A percentile compares a stretch with the other conserved stretches of the same genome.
These are phyloP conservation scores for Alternaria sp. DNA, from an alignment of 2,329 filamentous ascomycete genomes.

Conservation along the genomic window DNA sequence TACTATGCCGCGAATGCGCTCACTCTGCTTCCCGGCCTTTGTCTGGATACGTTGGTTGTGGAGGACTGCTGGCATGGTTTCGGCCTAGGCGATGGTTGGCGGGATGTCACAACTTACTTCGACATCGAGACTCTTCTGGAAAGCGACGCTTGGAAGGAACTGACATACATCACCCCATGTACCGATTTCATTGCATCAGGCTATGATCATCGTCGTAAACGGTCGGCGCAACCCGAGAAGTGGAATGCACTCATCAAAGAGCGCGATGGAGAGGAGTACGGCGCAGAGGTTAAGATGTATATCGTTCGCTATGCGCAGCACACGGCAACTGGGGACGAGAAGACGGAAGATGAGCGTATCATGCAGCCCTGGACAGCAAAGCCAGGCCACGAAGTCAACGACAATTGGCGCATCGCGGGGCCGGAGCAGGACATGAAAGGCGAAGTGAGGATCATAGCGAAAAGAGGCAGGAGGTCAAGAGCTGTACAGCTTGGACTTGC, in stretches of 20 bases:
- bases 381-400: constrained; percentile 43
- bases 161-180: constrained; percentile 45
- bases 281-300: constrained; percentile 47
- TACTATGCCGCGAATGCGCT: constrained; percentile 47
- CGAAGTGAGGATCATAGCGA: constrained; percentile 45
- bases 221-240: constrained; percentile 41
- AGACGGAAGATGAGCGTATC: constrained; percentile 29
- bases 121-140: constrained; percentile 46
- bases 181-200: constrained; percentile 49
- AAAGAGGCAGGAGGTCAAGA: constrained; percentile 38
- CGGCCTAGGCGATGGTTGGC: constrained; percentile 45
- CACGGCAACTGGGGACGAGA: constrained; percentile 21
- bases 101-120: constrained; percentile 48
- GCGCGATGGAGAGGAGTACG: constrained; percentile 41
- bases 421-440: constrained; percentile 47
- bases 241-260: constrained; percentile 46
- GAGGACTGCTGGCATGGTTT: constrained; percentile 51
- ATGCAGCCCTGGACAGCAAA: constrained; percentile 42
- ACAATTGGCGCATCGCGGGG: constrained; percentile 37
- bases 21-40: constrained; percentile 43
- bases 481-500: constrained; percentile 40
- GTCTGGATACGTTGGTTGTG: constrained; percentile 44
- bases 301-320: constrained; percentile 36
- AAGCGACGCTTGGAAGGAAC: constrained; percentile 46
- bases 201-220: constrained; percentile 42